A percentile compares a stretch with the other conserved stretches of the same genome.
Conservation (phyloP, 208 protist genomes). For the Balamuthia mandrillaris region DNA sequence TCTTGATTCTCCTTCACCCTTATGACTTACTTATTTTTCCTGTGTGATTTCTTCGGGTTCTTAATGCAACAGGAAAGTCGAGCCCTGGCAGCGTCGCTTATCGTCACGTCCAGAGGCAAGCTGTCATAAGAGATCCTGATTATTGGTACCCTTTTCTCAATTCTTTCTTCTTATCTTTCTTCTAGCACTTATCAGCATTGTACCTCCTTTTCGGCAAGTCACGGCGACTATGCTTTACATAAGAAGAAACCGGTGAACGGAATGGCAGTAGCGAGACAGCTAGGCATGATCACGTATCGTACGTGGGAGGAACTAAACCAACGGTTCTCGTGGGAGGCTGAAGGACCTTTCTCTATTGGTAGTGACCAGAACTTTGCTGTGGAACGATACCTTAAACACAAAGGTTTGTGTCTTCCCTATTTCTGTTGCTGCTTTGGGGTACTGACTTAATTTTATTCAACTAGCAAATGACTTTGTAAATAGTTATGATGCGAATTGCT, state of each 20-base stretch:
- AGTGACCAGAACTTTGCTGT: constrained; percentile 32
- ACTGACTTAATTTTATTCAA: not conserved
- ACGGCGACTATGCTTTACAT: not conserved
- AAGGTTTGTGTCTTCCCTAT: not conserved
- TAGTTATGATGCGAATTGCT: constrained; percentile 28
- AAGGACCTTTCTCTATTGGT: not conserved
- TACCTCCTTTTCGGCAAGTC: not conserved
- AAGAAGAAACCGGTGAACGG: not conserved
- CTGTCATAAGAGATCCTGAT: not conserved
- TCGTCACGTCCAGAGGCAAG: constrained; percentile 17
- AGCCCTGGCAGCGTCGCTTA: constrained; percentile 1
- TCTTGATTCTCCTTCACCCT: not conserved
- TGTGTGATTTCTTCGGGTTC: not conserved
- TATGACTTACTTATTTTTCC: not conserved
- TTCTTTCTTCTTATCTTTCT: no score
- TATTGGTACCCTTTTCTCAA: not conserved
- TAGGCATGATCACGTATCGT: constrained; percentile 32
- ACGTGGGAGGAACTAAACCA: constrained; percentile 33
- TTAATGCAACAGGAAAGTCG: constrained; percentile 28
- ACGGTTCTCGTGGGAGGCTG: not conserved
- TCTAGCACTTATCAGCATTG: no score
- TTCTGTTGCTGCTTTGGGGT: not conserved
- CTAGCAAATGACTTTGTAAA: constrained; percentile 1
- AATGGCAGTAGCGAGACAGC: constrained; percentile 22
- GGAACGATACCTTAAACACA: not conserved